Conservation (phyloP, 1,284 basidiomycete genomes). For the Malassezia restricta region DNA sequence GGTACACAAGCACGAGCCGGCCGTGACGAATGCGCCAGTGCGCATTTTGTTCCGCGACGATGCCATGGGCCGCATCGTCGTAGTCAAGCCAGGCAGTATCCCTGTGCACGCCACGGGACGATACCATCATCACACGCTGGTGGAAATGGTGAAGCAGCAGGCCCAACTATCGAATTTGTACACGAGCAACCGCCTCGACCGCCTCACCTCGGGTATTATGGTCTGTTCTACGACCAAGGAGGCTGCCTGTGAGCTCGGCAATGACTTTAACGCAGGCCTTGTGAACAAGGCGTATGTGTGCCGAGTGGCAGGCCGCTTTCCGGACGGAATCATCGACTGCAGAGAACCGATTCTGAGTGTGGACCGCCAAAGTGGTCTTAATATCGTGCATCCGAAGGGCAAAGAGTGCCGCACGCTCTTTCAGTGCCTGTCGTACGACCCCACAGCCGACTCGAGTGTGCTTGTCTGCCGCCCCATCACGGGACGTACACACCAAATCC, state of each 20-base stretch:
- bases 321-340: constrained; percentile 57
- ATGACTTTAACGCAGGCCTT: constrained; percentile 53
- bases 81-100: constrained; percentile 50
- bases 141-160: constrained; percentile 74
- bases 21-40: constrained; percentile 75
- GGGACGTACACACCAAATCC: constrained; percentile 71
- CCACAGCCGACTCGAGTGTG: constrained; percentile 68
- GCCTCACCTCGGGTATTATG: constrained; percentile 91
- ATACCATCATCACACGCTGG: constrained; percentile 49
- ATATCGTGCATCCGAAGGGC: constrained; percentile 56
- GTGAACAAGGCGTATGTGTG: constrained; percentile 51
- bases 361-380: constrained; percentile 87
- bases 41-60: constrained; percentile 65
- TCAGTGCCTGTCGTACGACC: constrained; percentile 70
- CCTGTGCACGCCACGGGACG: constrained; percentile 42
- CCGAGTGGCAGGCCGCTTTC: constrained; percentile 53
- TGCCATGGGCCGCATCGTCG: constrained; percentile 71
- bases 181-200: constrained; percentile 84
- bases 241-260: constrained; percentile 58
- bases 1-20: constrained; percentile 90
- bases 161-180: constrained; percentile 71
- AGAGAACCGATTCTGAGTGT: constrained; percentile 80
- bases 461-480: constrained; percentile 60
- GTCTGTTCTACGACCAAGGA: constrained; percentile 69
- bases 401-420: constrained; percentile 72